Base-by-base conservation (phyloP, 257 asterid species). In the Solanum rostratum region DNA sequence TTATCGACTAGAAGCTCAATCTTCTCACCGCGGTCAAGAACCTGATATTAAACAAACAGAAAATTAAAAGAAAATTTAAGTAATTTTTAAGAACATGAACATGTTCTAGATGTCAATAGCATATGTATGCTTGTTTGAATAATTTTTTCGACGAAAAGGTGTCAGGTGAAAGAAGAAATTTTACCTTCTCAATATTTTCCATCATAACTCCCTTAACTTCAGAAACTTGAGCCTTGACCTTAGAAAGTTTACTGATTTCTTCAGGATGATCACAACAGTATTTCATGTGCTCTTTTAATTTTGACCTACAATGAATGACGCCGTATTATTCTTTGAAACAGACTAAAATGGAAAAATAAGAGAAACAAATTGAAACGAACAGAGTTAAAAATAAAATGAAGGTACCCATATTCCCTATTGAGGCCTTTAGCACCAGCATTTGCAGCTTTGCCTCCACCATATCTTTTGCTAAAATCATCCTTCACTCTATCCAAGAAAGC, bases 181-280 rank as follows among this genome's bases (percentile, higher is more conserved):
- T 65, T 66, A 91, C 94, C 94, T 91, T 91, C 84, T 91, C 94
- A 83, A 91, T 90, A 82, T 91, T 91, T 81, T 90, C 93, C 93
- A 90, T 86, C 94, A 91, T 91, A 65, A 91, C 94, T 50, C 91
- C 93, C 84, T 91, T 91, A 0, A 91, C 94, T 86, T 89, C 92
- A 59, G 89, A 65, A 53, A 91, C 93, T 84, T 91, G 93, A 87
- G 91, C 91, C 86, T 91, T 89, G 14, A 91, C 92, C 60, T 91
- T 91, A 46, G 90, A 89, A 84, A 90, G 87, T 68, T 88, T 90
- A 86, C 76, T 89, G 15, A 91, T 88, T 84, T 91, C 94, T 86
- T 91, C 92, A 2, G 93, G 92, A 85, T 91, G 90, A 33, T 87
- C 90, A 4, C 84, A 87, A 83, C 91, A 90, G 10, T 90, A 91